Evolutionary conservation across 345 rosid species (phyloP).

Genomic region (Hypericum androsaemum): DNA sequence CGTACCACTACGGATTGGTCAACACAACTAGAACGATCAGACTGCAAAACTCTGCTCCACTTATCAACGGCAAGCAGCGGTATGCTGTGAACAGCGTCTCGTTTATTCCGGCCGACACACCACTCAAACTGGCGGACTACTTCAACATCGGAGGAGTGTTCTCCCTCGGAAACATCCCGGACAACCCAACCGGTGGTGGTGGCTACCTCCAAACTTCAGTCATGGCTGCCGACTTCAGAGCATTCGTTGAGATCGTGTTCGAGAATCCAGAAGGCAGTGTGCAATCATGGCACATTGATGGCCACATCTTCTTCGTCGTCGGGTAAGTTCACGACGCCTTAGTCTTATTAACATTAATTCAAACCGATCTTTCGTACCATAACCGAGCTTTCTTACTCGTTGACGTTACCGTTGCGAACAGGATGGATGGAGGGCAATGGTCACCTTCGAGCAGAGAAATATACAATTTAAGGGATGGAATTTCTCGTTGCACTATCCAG

Average conservation of each 20-base stretch:
- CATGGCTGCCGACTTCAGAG: conserved; percentile 58
- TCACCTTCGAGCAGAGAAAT: conserved; percentile 38
- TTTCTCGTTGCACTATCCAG: conserved; percentile 64
- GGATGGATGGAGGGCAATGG: conserved; percentile 77
- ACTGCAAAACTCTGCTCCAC: conserved; percentile 58
- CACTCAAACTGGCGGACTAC: conserved; percentile 73
- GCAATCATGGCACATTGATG: conserved; percentile 89
- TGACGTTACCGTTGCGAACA: conserved; percentile 11
- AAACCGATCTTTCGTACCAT: neutral
- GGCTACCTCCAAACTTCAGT: conserved; percentile 77
- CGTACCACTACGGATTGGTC: conserved; percentile 85
- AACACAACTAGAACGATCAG: conserved; percentile 47
- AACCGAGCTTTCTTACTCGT: neutral
- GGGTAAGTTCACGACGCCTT: conserved; percentile 40
- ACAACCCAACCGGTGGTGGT: conserved; percentile 47
- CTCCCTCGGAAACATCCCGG: conserved; percentile 56
- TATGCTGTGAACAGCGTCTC: conserved; percentile 80
- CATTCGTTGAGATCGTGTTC: conserved; percentile 61
- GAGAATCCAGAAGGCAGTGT: conserved; percentile 60
- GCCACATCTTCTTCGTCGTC: conserved; percentile 74
- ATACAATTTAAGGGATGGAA: conserved; percentile 52
- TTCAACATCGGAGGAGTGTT: conserved; percentile 74
- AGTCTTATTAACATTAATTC: no score
- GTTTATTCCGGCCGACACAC: conserved; percentile 66
- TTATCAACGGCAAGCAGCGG: conserved; percentile 67